Percentiles rank a stretch among this genome's conserved stretches.
Evolutionary conservation across 192 early-diverging fungal genomes (phyloP).

Genomic region (Spinellus fusiger): DNA sequence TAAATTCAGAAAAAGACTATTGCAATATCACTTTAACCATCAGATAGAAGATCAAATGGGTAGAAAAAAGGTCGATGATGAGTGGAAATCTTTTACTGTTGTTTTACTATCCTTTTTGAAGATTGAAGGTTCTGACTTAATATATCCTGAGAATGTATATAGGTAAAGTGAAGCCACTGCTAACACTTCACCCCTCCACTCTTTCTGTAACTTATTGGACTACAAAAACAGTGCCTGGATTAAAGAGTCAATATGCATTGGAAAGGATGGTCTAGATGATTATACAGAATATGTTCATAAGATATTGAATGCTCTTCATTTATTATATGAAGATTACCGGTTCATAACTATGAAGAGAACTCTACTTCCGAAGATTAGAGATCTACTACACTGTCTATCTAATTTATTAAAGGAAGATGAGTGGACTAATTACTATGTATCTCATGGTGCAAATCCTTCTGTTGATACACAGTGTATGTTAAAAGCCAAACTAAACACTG

Average conservation of each 20-base stretch:
- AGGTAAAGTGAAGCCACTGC: not conserved
- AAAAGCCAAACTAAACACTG: too few species aligned
- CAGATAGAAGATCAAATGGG: not conserved
- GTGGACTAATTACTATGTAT: slow-evolving; percentile 8
- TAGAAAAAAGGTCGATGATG: not conserved
- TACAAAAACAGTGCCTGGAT: not conserved
- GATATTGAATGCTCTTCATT: slow-evolving; percentile 4
- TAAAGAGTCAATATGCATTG: not conserved
- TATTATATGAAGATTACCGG: slow-evolving; percentile 9
- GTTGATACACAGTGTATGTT: not conserved
- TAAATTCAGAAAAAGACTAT: not conserved
- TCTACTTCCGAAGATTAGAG: not conserved
- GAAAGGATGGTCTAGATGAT: not conserved
- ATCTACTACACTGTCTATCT: not conserved
- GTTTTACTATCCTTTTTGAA: not conserved
- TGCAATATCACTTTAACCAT: not conserved
- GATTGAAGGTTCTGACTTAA: not conserved
- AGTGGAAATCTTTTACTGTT: slow-evolving; percentile 6
- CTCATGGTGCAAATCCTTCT: not conserved
- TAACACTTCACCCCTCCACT: not conserved
- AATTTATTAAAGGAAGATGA: not conserved
- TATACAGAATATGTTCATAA: not conserved
- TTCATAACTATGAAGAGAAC: not conserved
- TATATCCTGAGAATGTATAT: not conserved
- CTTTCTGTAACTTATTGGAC: not conserved